phyloP scores from a whole-genome alignment of 2,329 filamentous ascomycete species.

The Cercospora zeae-maydis region DNA sequence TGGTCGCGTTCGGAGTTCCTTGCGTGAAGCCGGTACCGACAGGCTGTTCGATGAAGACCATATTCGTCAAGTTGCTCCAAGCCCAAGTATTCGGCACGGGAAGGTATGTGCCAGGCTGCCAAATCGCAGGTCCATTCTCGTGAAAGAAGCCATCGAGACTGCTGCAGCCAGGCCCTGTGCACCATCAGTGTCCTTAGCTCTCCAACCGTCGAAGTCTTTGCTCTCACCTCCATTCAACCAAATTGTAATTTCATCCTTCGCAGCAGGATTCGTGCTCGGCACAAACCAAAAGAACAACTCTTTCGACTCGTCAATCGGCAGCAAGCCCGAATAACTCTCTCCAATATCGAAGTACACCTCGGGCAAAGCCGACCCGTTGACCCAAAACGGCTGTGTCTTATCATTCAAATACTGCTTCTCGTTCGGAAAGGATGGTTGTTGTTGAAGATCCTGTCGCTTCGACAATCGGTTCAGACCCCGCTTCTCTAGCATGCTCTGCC shows the following conservation, averaged over 20 bases:
- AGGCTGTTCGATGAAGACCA: slow-evolving; percentile 63
- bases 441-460: neutral
- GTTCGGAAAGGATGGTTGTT: slow-evolving; percentile 3
- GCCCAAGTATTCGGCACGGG: slow-evolving; percentile 45
- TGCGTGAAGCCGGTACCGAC: slow-evolving; percentile 48
- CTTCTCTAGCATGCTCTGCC: neutral
- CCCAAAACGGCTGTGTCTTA: slow-evolving; percentile 15
- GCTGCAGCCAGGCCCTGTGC: slow-evolving; percentile 25
- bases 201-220: slow-evolving; percentile 28
- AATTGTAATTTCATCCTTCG: slow-evolving; percentile 40
- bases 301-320: slow-evolving; percentile 28
- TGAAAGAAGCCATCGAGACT: slow-evolving; percentile 22
- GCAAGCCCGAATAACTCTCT: slow-evolving; percentile 34
- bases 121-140: slow-evolving; percentile 37
- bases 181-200: slow-evolving; percentile 11
- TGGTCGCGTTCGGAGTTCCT: slow-evolving; percentile 42
- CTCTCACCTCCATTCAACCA: slow-evolving; percentile 22
- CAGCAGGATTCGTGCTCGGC: slow-evolving; percentile 43
- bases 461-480: neutral
- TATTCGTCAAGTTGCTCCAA: slow-evolving; percentile 65
- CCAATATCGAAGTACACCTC: slow-evolving; percentile 35
- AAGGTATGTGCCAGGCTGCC: slow-evolving; percentile 41
- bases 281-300: slow-evolving; percentile 50
- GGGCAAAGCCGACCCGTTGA: slow-evolving; percentile 29
- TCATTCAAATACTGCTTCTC: slow-evolving; percentile 6